Base-by-base conservation (phyloP, 2,329 filamentous ascomycete species). In the Fusarium tuaranense region DNA sequence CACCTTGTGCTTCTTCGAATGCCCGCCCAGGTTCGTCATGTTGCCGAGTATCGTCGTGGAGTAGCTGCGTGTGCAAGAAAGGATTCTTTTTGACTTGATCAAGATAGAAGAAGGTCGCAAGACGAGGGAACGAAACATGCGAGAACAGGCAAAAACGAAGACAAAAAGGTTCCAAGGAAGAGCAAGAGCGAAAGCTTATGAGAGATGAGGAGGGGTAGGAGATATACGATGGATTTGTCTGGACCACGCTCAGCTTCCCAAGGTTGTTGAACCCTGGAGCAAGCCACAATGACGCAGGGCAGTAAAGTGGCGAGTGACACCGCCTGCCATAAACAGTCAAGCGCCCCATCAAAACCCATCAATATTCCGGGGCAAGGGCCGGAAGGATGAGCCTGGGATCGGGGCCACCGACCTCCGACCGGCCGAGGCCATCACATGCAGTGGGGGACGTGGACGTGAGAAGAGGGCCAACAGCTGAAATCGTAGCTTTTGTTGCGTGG, bases 1-100 rank as follows among this genome's bases (percentile, higher is more conserved):
- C 80, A 98, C 94, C 88, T 95, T 97, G 90, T 98, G 95, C 85
- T 93, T 95, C 86, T 91, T 93, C 72, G 87, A 86, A 73, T 89
- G 84, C 66, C 88, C 84, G 69, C 86, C 87, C 48, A 88, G 80
- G 60, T 70, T 79, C 63, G 81, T 66, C 83, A 84, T 84, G 38
- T 78, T 84, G 79, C 68, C 57, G 59, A 69, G 63, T 65, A 70
- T 55, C 36, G 72, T 71, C 57, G 73, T 63, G 58, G 73, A 75
- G 58, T 71, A 77, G 5, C 34, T 63, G 63, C 57, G 72, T 41
- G 65, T 69, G 53, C 48, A 73, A 69, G 70, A 64, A 57, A 72
- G 60, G 61, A 72, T 72, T 51, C 57, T 58, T 68, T n/a, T 69
- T 30, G 69, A 46, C 59, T 71, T 73, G 10, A 59, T 59, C 30